phyloP scores from a whole-genome alignment of 441 rosid genomes.

The Adansonia rubrostipa region DNA sequence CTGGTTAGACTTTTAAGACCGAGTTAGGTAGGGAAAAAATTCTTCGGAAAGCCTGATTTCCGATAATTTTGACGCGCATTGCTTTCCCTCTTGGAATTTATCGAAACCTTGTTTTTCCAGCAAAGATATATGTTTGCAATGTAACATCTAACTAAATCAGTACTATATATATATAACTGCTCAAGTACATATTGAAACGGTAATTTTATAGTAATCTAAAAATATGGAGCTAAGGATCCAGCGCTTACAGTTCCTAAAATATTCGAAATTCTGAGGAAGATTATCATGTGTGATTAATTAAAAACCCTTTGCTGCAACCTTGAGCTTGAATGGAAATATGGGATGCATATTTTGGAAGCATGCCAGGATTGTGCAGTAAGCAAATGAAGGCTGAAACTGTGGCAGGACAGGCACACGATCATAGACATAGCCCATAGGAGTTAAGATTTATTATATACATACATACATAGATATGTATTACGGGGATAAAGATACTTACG shows the following conservation, averaged over 20 bases:
- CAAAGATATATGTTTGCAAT: neutral
- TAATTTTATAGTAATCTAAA: too few relatives aligned
- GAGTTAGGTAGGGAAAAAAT: constrained; percentile 28
- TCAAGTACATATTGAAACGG: neutral
- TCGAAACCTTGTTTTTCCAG: neutral
- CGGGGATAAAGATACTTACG: neutral
- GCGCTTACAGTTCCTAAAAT: too few relatives aligned
- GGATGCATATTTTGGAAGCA: neutral
- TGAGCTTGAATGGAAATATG: too few relatives aligned
- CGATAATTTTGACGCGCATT: neutral
- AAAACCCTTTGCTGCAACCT: neutral
- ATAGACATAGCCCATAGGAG: too few relatives aligned
- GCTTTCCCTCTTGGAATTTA: neutral
- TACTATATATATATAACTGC: neutral
- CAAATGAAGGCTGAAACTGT: too few relatives aligned
- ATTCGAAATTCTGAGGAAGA: too few relatives aligned
- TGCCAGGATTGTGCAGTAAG: neutral
- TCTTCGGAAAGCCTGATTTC: neutral
- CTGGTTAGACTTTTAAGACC: neutral
- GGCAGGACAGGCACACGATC: too few relatives aligned
- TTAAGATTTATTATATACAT: neutral
- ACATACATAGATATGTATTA: neutral
- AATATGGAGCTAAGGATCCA: too few relatives aligned
- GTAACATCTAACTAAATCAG: too few relatives aligned
- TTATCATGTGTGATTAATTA: neutral